A percentile compares a stretch with the other conserved stretches of the same genome.
These are phyloP conservation scores for Quercus gilva DNA, from an alignment of 306 rosid genomes.

Conservation along the genomic window DNA sequence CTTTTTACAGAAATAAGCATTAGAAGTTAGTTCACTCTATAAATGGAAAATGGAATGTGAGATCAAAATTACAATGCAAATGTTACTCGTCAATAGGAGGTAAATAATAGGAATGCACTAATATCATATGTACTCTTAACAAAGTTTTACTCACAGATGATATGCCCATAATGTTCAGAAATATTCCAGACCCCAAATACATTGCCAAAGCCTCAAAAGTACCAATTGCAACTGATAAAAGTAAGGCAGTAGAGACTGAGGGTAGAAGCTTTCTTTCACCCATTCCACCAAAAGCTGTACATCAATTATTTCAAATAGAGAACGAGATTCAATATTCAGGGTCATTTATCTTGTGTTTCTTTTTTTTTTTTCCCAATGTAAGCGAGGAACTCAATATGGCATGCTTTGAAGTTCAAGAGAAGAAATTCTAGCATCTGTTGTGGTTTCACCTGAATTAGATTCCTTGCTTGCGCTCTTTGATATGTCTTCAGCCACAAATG, in stretches of 20 bases:
- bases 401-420: not conserved
- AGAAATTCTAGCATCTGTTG: not conserved
- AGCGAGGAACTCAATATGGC: not conserved
- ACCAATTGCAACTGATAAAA: constrained; percentile 75
- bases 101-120: not conserved
- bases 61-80: not conserved
- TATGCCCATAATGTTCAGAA: constrained; percentile 76
- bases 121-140: not conserved
- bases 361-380: not conserved
- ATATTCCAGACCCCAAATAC: constrained; percentile 67
- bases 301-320: constrained; percentile 24
- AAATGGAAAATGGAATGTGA: not conserved
- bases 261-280: constrained; percentile 61
- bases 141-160: constrained; percentile 52
- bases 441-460: constrained; percentile 59
- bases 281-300: constrained; percentile 31
- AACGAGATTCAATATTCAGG: not conserved
- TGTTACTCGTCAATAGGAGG: not conserved
- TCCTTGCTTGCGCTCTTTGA: constrained; percentile 42
- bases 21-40: not conserved
- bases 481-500: constrained; percentile 94
- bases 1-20: constrained; percentile 37
- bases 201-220: constrained; percentile 77
- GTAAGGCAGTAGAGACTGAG: constrained; percentile 91
- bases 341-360: not conserved